A percentile compares a stretch with the other conserved stretches of the same genome.
phyloP scores from a whole-genome alignment of 2,329 filamentous ascomycete species.

The Penicillium sp. region DNA sequence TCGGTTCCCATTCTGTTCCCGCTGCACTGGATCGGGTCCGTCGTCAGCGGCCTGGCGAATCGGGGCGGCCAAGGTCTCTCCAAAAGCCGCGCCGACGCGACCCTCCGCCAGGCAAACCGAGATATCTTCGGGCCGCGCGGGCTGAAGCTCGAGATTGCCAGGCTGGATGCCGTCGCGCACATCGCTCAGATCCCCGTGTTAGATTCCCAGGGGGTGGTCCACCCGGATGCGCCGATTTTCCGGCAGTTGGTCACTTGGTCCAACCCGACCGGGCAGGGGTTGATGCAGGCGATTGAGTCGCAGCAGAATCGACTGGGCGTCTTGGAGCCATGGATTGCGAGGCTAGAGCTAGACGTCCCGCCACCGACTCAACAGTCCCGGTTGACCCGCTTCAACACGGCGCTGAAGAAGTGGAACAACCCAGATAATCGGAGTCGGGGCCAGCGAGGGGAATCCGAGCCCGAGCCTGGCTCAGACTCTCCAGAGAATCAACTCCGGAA shows the following conservation, averaged over 20 bases:
- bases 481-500: constrained; percentile 12
- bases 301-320: constrained; percentile 14
- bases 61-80: constrained; percentile 21
- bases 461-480: background rate
- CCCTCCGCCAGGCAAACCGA: constrained; percentile 23
- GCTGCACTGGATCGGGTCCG: constrained; percentile 24
- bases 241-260: constrained; percentile 12
- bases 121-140: constrained; percentile 27
- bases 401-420: constrained; percentile 24
- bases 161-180: constrained; percentile 27
- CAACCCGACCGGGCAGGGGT: background rate
- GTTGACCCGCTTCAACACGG: constrained; percentile 24
- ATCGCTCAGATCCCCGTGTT: constrained; percentile 28
- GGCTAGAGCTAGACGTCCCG: constrained; percentile 21
- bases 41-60: constrained; percentile 25
- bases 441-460: background rate
- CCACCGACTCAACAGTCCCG: constrained; percentile 24
- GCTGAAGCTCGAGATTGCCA: constrained; percentile 27
- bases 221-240: constrained; percentile 18
- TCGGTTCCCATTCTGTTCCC: constrained; percentile 26
- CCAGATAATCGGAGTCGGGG: background rate
- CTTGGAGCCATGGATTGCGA: constrained; percentile 29
- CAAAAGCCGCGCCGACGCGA: constrained; percentile 24
- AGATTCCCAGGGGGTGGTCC: constrained; percentile 24
- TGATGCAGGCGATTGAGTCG: constrained; percentile 13